Evolutionary conservation across 23 red algal species (phyloP).

Genomic region (Pyropia yezoensis): DNA sequence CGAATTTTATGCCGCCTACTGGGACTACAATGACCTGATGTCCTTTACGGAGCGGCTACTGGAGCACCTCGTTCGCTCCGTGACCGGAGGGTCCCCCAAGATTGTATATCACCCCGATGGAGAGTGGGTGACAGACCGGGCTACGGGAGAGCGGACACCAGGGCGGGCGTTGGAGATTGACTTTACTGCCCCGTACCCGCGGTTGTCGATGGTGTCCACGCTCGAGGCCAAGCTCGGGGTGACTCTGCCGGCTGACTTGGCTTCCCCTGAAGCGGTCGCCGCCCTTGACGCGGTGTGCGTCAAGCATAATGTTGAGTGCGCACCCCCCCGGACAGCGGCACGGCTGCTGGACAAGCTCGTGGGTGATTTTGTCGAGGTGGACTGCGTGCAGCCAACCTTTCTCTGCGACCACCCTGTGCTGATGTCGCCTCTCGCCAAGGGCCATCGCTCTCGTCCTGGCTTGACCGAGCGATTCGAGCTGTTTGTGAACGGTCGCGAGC

Average conservation of each 20-base stretch:
- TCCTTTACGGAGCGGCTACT: constrained; percentile 80
- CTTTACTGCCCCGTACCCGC: constrained; percentile 82
- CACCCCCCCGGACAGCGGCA: constrained; percentile 68
- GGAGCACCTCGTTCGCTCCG: constrained; percentile 45
- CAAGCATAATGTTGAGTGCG: constrained; percentile 40
- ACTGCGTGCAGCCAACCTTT: constrained; percentile 90
- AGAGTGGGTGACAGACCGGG: neutral
- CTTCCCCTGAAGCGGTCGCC: constrained; percentile 1
- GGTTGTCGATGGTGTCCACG: constrained; percentile 72
- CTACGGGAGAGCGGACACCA: neutral
- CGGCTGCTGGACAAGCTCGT: constrained; percentile 85
- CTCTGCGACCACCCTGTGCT: constrained; percentile 95
- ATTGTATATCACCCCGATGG: constrained; percentile 86
- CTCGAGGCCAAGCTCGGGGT: constrained; percentile 43
- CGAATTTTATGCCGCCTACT: constrained; percentile 96
- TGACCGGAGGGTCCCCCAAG: constrained; percentile 31
- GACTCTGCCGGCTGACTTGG: constrained; percentile 26
- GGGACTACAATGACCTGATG: constrained; percentile 96
- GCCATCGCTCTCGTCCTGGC: constrained; percentile 58
- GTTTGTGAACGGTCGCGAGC: constrained; percentile 87
- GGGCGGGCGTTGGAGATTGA: constrained; percentile 66
- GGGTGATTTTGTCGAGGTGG: constrained; percentile 72
- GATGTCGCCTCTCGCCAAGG: constrained; percentile 89
- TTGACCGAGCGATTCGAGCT: constrained; percentile 96
- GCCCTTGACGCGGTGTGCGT: constrained; percentile 24